Conservation (phyloP, 768 basidiomycete genomes). For the Xerocomus brunneocitrinus region DNA sequence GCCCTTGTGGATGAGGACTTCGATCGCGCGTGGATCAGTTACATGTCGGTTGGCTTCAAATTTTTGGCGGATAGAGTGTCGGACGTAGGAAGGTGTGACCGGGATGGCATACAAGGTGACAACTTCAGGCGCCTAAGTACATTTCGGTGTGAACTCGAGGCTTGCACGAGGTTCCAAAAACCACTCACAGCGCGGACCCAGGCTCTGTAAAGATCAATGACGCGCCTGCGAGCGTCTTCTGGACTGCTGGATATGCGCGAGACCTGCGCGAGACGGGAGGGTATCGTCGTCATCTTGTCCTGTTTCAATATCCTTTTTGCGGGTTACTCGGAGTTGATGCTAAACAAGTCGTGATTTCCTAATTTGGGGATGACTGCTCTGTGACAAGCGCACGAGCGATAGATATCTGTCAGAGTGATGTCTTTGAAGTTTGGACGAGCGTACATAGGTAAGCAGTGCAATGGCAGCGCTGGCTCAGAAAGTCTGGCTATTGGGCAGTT, state of each 20-base stretch:
- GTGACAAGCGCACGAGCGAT: too few relatives aligned
- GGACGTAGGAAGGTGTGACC: constrained; percentile 70
- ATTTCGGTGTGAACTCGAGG: background rate
- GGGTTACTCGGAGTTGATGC: constrained; percentile 16
- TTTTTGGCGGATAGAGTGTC: constrained; percentile 76
- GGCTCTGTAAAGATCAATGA: constrained; percentile 78
- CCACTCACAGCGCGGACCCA: constrained; percentile 88
- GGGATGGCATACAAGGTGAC: constrained; percentile 76
- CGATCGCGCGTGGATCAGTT: constrained; percentile 76
- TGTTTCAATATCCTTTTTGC: background rate
- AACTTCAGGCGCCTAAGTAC: constrained; percentile 83
- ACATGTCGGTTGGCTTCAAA: constrained; percentile 86
- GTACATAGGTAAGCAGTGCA: too few relatives aligned
- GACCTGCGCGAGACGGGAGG: constrained; percentile 75
- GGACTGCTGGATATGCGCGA: constrained; percentile 53
- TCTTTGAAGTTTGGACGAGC: too few relatives aligned
- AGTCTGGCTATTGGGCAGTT: too few relatives aligned
- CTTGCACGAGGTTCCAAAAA: background rate
- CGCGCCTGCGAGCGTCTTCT: constrained; percentile 62
- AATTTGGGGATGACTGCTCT: constrained; percentile 4
- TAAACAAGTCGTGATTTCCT: constrained; percentile 7
- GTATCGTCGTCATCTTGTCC: constrained; percentile 74
- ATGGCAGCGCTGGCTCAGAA: too few relatives aligned
- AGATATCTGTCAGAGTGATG: too few relatives aligned
- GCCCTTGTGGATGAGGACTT: constrained; percentile 80